phyloP scores from a whole-genome alignment of 1,284 basidiomycete species.

The Ganoderma sinense region DNA sequence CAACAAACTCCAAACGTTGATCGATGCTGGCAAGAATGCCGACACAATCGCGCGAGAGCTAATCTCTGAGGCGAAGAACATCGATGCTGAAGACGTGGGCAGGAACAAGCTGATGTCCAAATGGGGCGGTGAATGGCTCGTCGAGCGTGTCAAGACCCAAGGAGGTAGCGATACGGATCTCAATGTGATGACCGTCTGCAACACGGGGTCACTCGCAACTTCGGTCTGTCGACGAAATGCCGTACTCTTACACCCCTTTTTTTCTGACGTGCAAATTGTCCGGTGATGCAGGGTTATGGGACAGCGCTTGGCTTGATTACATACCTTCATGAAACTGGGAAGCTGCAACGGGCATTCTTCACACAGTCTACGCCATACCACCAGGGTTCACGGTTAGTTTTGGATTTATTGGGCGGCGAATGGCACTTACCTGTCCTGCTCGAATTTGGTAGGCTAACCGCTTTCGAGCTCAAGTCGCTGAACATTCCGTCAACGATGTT shows the following conservation, averaged over 20 bases:
- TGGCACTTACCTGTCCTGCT: background rate
- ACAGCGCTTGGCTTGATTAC: slow-evolving; percentile 95
- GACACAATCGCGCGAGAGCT: slow-evolving; percentile 62
- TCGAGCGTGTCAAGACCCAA: slow-evolving; percentile 56
- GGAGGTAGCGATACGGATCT: slow-evolving; percentile 60
- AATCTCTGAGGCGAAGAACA: slow-evolving; percentile 65
- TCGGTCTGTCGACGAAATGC: slow-evolving; percentile 64
- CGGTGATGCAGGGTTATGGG: slow-evolving; percentile 78
- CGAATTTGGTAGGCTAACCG: slow-evolving; percentile 70
- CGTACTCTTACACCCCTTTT: background rate
- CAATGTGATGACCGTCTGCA: slow-evolving; percentile 93
- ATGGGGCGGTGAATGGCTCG: slow-evolving; percentile 86
- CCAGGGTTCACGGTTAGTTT: slow-evolving; percentile 77
- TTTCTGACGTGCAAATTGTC: background rate
- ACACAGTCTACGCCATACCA: slow-evolving; percentile 95
- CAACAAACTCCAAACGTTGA: slow-evolving; percentile 50
- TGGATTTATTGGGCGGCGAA: background rate
- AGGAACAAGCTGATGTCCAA: slow-evolving; percentile 85
- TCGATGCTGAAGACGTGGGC: slow-evolving; percentile 86
- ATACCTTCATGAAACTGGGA: slow-evolving; percentile 79
- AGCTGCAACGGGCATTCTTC: slow-evolving; percentile 84
- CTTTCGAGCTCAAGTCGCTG: slow-evolving; percentile 85
- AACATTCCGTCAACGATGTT: slow-evolving; percentile 91
- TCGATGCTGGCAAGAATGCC: slow-evolving; percentile 51
- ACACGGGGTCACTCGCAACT: slow-evolving; percentile 92